Evolutionary conservation across 1,284 basidiomycete species (phyloP).

Genomic region (Ceratobasidium sp.): DNA sequence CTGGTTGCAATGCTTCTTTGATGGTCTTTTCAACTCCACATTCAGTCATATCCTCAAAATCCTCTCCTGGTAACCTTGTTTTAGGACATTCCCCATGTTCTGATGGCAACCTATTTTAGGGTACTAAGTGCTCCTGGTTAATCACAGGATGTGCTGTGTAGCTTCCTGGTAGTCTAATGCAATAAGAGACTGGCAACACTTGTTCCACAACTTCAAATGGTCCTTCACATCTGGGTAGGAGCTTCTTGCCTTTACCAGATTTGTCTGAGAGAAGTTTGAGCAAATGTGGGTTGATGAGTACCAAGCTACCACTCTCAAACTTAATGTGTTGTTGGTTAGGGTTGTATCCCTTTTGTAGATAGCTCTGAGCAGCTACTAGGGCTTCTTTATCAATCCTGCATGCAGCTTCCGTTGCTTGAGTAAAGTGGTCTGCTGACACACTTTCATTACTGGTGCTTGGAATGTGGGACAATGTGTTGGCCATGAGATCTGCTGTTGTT

Average conservation of each 20-base stretch:
- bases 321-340: constrained; percentile 32
- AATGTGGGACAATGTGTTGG: background rate
- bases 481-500: background rate
- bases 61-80: background rate
- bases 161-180: constrained; percentile 44
- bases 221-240: constrained; percentile 47
- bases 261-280: constrained; percentile 44
- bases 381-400: constrained; percentile 44
- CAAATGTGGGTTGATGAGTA: constrained; percentile 49
- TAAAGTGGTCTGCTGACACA: constrained; percentile 33
- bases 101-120: background rate
- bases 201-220: constrained; percentile 48
- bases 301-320: constrained; percentile 46
- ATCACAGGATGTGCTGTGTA: constrained; percentile 47
- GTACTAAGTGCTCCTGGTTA: constrained; percentile 46
- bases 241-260: constrained; percentile 48
- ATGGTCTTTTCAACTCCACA: constrained; percentile 1
- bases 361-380: constrained; percentile 40
- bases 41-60: background rate
- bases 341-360: constrained; percentile 43
- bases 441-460: constrained; percentile 13
- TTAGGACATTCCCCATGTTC: background rate
- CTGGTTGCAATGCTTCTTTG: background rate
- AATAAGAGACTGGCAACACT: constrained; percentile 46
- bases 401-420: constrained; percentile 43